Evolutionary conservation across 2,329 filamentous ascomycete genomes (phyloP).

Genomic region (Ramularia collo-cygni): DNA sequence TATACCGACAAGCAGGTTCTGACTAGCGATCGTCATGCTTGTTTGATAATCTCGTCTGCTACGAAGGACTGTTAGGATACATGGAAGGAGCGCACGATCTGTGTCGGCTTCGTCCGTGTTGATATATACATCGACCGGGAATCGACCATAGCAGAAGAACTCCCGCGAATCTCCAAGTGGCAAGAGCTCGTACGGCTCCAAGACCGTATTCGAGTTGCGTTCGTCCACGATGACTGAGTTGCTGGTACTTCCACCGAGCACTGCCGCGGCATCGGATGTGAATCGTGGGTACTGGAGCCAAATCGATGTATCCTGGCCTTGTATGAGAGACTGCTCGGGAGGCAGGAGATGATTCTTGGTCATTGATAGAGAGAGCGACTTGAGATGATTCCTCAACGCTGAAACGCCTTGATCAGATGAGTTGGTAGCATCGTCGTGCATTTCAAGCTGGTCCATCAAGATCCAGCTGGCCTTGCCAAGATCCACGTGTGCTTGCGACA

Average conservation of each 20-base stretch:
- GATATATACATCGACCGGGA: slow-evolving; percentile 66
- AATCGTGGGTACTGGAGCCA: slow-evolving; percentile 74
- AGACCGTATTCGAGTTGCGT: neutral
- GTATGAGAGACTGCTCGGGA: slow-evolving; percentile 56
- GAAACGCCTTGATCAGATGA: slow-evolving; percentile 7
- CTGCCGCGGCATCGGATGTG: slow-evolving; percentile 62
- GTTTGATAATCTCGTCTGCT: slow-evolving; percentile 62
- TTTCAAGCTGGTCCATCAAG: slow-evolving; percentile 35
- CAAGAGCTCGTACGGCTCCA: slow-evolving; percentile 57
- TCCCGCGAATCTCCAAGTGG: slow-evolving; percentile 68
- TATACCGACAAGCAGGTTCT: slow-evolving; percentile 70
- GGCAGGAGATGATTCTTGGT: slow-evolving; percentile 71
- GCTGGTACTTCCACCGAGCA: slow-evolving; percentile 53
- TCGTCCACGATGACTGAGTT: slow-evolving; percentile 17
- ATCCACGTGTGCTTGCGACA: slow-evolving; percentile 75
- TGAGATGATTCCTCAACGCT: slow-evolving; percentile 39
- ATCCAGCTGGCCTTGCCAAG: slow-evolving; percentile 84
- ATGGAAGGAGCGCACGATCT: slow-evolving; percentile 63
- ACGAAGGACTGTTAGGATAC: slow-evolving; percentile 68
- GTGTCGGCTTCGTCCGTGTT: slow-evolving; percentile 65
- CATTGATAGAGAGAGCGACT: slow-evolving; percentile 74
- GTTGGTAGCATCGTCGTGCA: slow-evolving; percentile 10
- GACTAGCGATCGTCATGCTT: slow-evolving; percentile 68
- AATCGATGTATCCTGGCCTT: slow-evolving; percentile 71
- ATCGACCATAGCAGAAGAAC: slow-evolving; percentile 71